These are phyloP conservation scores for Colletotrichum sp. DNA, from an alignment of 2,329 filamentous ascomycete genomes.

Conservation along the genomic window DNA sequence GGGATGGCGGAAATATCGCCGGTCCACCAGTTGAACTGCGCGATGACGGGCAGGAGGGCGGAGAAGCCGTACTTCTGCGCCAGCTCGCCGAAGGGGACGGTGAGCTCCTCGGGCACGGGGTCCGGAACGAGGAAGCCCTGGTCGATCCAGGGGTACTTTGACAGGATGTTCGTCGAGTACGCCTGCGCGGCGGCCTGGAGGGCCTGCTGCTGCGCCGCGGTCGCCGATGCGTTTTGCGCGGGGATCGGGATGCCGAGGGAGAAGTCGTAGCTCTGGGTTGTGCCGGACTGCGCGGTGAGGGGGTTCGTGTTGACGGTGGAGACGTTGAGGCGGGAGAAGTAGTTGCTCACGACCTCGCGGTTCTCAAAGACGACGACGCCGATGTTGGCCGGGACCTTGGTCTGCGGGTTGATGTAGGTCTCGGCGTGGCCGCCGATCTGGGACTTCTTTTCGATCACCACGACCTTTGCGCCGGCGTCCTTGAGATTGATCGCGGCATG, in stretches of 20 bases:
- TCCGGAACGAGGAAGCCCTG: slow-evolving; percentile 41
- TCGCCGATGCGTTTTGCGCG: neutral
- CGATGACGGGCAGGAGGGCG: slow-evolving; percentile 36
- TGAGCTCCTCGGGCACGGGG: slow-evolving; percentile 48
- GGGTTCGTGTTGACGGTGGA: slow-evolving; percentile 10
- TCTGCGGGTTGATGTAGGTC: slow-evolving; percentile 37
- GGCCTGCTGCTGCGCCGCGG: slow-evolving; percentile 7
- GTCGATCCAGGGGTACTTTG: slow-evolving; percentile 20
- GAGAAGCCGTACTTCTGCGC: slow-evolving; percentile 44
- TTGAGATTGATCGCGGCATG: slow-evolving; percentile 43
- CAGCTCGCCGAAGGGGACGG: slow-evolving; percentile 46
- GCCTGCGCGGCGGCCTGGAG: slow-evolving; percentile 1
- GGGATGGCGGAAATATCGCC: slow-evolving; percentile 42
- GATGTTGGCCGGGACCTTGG: slow-evolving; percentile 9
- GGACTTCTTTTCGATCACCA: slow-evolving; percentile 42
- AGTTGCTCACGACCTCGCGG: slow-evolving; percentile 34
- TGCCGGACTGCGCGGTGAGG: neutral
- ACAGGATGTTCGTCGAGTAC: slow-evolving; percentile 2
- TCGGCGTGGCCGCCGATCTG: slow-evolving; percentile 45
- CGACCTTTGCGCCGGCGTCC: slow-evolving; percentile 38
- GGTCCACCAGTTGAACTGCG: slow-evolving; percentile 37
- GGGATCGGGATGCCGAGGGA: slow-evolving; percentile 6
- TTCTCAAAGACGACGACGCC: slow-evolving; percentile 34
- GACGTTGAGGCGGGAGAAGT: slow-evolving; percentile 40
- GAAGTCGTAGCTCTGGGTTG: slow-evolving; percentile 24